phyloP scores from a whole-genome alignment of 169 alveolate species.

The Plasmodium coatneyi region DNA sequence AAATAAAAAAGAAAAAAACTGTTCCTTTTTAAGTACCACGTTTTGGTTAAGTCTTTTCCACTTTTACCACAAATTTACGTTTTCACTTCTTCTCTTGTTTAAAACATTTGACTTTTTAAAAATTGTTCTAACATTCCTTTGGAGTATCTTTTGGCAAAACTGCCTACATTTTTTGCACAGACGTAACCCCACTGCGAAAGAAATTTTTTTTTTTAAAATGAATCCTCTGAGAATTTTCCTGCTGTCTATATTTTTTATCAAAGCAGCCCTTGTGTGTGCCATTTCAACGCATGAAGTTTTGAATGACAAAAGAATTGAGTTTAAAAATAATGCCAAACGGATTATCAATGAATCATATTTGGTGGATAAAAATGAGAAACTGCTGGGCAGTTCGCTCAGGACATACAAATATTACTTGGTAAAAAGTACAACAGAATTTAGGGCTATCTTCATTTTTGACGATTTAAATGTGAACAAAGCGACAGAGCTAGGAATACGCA shows the following conservation, averaged over 20 bases:
- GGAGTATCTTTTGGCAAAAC: background rate
- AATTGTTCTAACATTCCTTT: background rate
- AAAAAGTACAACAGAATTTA: conserved; percentile 42
- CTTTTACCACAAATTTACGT: background rate
- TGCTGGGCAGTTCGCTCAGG: conserved; percentile 37
- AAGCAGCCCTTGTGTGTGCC: background rate
- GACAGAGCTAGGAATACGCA: conserved; percentile 1
- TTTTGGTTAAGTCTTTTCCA: conserved; percentile 4
- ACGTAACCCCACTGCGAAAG: background rate
- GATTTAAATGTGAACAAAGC: conserved; percentile 59
- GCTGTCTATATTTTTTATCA: conserved; percentile 34
- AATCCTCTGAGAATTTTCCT: conserved; percentile 4
- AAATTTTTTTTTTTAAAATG: conserved; percentile 41
- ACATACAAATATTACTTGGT: conserved; percentile 59
- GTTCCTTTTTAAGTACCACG: background rate
- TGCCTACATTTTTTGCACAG: background rate
- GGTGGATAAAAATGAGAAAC: conserved; percentile 59
- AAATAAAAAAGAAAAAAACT: background rate
- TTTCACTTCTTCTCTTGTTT: background rate
- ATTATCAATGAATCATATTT: conserved; percentile 50
- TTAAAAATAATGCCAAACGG: conserved; percentile 15
- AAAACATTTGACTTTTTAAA: conserved; percentile 13
- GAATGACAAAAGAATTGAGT: conserved; percentile 42
- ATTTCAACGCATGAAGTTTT: conserved; percentile 41
- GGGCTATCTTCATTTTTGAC: conserved; percentile 70